phyloP scores from a whole-genome alignment of 768 basidiomycete genomes.

The Galerina sulciceps region DNA sequence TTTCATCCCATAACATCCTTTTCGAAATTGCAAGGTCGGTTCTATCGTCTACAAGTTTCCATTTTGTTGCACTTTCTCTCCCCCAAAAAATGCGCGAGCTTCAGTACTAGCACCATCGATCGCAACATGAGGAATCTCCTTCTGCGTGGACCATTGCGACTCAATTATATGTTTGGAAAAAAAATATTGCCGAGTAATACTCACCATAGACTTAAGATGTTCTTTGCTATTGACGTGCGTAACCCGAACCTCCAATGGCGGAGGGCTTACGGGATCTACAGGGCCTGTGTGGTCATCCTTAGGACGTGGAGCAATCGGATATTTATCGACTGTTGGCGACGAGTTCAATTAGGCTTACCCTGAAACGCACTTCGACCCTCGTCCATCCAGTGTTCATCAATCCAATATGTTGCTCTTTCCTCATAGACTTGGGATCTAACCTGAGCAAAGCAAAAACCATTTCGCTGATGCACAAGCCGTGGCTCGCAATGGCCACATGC shows the following conservation, averaged over 20 bases:
- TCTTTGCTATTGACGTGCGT: constrained; percentile 40
- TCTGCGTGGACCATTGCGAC: constrained; percentile 1
- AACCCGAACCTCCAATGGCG: constrained; percentile 37
- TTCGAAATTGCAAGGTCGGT: too few species aligned
- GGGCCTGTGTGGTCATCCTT: constrained; percentile 30
- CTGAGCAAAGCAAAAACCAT: constrained; percentile 58
- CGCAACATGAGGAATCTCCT: constrained; percentile 22
- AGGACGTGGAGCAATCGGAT: background rate
- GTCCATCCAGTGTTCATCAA: constrained; percentile 80
- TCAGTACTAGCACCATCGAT: constrained; percentile 30
- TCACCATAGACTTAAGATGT: constrained; percentile 36
- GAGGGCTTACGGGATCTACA: constrained; percentile 27
- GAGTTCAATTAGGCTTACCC: constrained; percentile 34
- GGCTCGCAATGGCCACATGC: constrained; percentile 74
- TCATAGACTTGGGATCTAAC: constrained; percentile 49
- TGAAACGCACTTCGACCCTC: constrained; percentile 48
- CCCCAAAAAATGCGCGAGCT: constrained; percentile 41
- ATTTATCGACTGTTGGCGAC: background rate
- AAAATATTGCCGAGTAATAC: background rate
- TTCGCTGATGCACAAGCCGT: constrained; percentile 73
- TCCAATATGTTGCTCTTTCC: constrained; percentile 44
- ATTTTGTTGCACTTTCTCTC: constrained; percentile 13
- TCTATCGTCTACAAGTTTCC: background rate
- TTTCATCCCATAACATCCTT: background rate
- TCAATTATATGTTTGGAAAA: background rate